Base-by-base conservation (phyloP, 768 basidiomycete genomes). In the Xanthoconium stramineum region DNA sequence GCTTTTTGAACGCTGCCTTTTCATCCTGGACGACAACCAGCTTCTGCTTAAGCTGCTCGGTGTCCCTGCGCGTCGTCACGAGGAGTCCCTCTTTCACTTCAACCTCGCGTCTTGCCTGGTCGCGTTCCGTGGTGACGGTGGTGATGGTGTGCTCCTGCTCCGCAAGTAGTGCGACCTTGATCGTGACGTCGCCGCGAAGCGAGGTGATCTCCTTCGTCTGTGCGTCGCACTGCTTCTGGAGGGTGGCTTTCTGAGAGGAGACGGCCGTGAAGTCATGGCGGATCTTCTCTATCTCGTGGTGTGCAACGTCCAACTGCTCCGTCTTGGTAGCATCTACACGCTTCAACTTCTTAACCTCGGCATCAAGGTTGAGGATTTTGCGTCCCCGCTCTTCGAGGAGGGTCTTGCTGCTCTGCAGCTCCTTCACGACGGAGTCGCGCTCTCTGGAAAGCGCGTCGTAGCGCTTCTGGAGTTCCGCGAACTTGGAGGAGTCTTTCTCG, bases 81-180 rank as follows among this genome's bases (percentile, higher is more conserved):
- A 52, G 10, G 20, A 35, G 46, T 1, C 45, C 50, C 17, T 3
- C 14, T 29, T 44, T 58, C 20, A 38, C 6, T 2, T 9, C 14
- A 15, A n/a, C 5, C 44, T 52, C 44, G 24, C 30, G 48, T 40
- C 10, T 38, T 6, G 28, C 49, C 17, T 54, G 47, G 15, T 44
- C 13, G 24, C 30, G 14, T 19, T 59, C 20, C 9, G 44, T 37
- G 6, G 33, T 37, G 17, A 54, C 38, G 33, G 48, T 47, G 10
- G 30, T 38, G 9, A 59, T 50, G 5, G 20, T 36, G 6, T 49
- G 56, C 15, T 49, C 51, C 17, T 50, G 49, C 51, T 58, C 51
- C 32, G 33, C 56, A 5, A 58, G 52, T 2, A 46, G 33, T 30
- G 36, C 50, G 4, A 33, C 30, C 24, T 33, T 50, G 28, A 13